phyloP scores from a whole-genome alignment of 1,139 yeast genomes.

The Nakaseomyces bracarensis region DNA sequence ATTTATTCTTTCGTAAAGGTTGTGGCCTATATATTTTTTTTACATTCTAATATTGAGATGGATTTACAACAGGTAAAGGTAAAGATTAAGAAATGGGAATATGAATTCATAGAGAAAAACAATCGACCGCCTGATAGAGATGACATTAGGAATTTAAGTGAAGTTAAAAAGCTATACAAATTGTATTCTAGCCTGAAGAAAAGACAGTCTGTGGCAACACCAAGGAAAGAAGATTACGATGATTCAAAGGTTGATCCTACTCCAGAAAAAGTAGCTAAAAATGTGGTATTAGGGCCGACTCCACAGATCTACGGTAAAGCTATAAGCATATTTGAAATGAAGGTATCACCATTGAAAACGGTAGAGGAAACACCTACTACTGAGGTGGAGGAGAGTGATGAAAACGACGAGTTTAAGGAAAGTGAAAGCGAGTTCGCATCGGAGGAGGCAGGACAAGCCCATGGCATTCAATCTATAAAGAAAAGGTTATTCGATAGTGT shows the following conservation, averaged over 20 bases:
- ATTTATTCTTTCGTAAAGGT: no score
- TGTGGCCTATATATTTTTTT: no score
- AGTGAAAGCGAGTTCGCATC: no score
- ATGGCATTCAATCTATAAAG: neutral
- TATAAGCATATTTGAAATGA: slow-evolving; percentile 29
- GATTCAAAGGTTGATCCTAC: neutral
- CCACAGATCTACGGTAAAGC: slow-evolving; percentile 32
- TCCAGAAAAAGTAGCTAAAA: neutral
- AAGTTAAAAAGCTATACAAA: slow-evolving; percentile 26
- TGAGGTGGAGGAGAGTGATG: slow-evolving; percentile 2
- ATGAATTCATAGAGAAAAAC: slow-evolving; percentile 20
- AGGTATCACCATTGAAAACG: slow-evolving; percentile 21
- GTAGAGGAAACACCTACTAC: slow-evolving; percentile 4
- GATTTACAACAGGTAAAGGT: slow-evolving; percentile 19
- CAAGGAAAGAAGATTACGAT: neutral
- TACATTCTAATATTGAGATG: slow-evolving; percentile 4
- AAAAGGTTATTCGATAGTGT: neutral
- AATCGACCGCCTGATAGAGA: slow-evolving; percentile 25
- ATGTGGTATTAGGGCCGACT: slow-evolving; percentile 29
- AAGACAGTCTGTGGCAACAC: slow-evolving; percentile 7
- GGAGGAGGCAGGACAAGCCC: neutral
- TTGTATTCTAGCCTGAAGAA: slow-evolving; percentile 25
- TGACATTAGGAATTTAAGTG: slow-evolving; percentile 25
- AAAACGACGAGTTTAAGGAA: neutral
- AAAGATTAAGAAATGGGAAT: slow-evolving; percentile 29